Conservation (phyloP, 2,329 filamentous ascomycete species). For the Bisporella sp. region DNA sequence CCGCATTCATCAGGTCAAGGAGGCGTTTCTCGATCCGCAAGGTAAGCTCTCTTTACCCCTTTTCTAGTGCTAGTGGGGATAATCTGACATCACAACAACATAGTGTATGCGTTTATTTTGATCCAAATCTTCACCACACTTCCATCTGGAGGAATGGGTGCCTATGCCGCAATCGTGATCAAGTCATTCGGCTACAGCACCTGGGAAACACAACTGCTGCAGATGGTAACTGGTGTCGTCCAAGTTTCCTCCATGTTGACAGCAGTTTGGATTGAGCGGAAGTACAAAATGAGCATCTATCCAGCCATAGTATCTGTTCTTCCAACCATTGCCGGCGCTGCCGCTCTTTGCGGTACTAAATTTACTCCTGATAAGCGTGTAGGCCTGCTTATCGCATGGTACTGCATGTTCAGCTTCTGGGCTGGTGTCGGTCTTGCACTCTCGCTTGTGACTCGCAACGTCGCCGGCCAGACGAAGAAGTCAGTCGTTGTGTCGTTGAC, state of each 20-base stretch:
- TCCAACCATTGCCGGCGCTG: conserved; percentile 65
- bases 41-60: not conserved
- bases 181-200: conserved; percentile 57
- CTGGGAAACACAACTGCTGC: conserved; percentile 64
- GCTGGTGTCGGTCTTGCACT: conserved; percentile 61
- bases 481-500: conserved; percentile 42
- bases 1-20: conserved; percentile 41
- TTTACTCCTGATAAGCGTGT: conserved; percentile 53
- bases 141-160: conserved; percentile 66
- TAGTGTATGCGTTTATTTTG: conserved; percentile 52
- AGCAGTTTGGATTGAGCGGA: conserved; percentile 42
- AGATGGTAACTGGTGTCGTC: conserved; percentile 67
- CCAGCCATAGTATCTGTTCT: conserved; percentile 60
- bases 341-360: conserved; percentile 62
- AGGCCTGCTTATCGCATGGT: conserved; percentile 66
- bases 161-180: conserved; percentile 71
- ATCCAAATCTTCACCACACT: conserved; percentile 67
- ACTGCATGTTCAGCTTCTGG: conserved; percentile 73
- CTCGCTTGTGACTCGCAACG: conserved; percentile 50
- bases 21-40: conserved; percentile 55
- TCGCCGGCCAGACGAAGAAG: conserved; percentile 45
- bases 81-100: conserved; percentile 48
- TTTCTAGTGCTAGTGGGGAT: conserved; percentile 38
- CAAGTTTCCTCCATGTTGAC: conserved; percentile 69
- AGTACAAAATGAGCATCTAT: conserved; percentile 60